phyloP scores from a whole-genome alignment of 2,329 filamentous ascomycete species.

The Sarocladiaceae sp. region DNA sequence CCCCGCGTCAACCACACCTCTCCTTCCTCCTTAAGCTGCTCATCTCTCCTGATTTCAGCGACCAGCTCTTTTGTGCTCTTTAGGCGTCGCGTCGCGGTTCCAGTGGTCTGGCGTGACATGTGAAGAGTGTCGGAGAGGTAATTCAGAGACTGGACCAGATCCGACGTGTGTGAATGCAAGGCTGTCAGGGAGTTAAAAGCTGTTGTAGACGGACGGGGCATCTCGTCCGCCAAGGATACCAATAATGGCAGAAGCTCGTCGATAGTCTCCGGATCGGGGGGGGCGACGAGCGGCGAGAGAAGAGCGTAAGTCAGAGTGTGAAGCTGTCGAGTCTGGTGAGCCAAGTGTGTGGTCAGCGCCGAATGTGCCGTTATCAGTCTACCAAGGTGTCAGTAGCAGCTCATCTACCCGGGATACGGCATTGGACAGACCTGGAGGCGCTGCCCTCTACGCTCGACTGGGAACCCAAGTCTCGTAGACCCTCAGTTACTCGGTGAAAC shows the following conservation, averaged over 20 bases:
- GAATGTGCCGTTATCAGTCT: conserved; percentile 72
- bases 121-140: conserved; percentile 87
- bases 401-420: background rate
- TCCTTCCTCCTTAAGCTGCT: conserved; percentile 75
- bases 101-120: conserved; percentile 86
- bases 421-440: conserved; percentile 54
- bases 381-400: conserved; percentile 15
- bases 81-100: conserved; percentile 71
- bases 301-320: conserved; percentile 67
- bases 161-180: conserved; percentile 63
- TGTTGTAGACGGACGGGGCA: conserved; percentile 58
- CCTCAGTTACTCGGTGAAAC: conserved; percentile 61
- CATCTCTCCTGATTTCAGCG: conserved; percentile 75
- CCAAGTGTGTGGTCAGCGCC: conserved; percentile 66
- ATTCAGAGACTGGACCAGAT: conserved; percentile 73
- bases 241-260: conserved; percentile 65
- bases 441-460: conserved; percentile 67
- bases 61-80: conserved; percentile 80
- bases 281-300: conserved; percentile 59
- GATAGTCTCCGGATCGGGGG: conserved; percentile 58
- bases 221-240: conserved; percentile 54
- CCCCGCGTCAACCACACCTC: conserved; percentile 74
- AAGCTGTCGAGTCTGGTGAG: conserved; percentile 68
- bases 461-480: conserved; percentile 64
- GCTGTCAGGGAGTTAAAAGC: conserved; percentile 61